phyloP scores from a whole-genome alignment of 1,139 yeast species.

The Suhomyces bribrorum region DNA sequence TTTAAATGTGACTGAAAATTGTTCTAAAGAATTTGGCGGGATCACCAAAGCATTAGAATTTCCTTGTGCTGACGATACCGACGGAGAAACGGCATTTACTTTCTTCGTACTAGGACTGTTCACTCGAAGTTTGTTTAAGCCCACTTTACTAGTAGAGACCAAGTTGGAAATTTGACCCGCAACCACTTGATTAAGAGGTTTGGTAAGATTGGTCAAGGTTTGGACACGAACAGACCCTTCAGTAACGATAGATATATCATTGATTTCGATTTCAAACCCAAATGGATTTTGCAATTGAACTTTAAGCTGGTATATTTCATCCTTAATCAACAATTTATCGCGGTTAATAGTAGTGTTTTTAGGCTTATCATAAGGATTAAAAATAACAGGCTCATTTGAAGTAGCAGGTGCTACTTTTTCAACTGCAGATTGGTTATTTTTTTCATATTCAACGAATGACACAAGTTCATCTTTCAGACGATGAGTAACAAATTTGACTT shows the following conservation, averaged over 20 bases:
- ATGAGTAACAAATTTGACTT: constrained; percentile 36
- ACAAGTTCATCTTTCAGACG: constrained; percentile 30
- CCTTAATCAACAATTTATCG: constrained; percentile 50
- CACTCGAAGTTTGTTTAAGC: constrained; percentile 3
- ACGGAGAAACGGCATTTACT: constrained; percentile 2
- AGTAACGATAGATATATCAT: constrained; percentile 49
- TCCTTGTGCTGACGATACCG: constrained; percentile 4
- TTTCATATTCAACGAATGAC: constrained; percentile 35
- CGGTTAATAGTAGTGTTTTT: constrained; percentile 18
- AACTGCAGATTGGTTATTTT: constrained; percentile 12
- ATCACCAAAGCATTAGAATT: constrained; percentile 16
- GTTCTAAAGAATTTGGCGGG: constrained; percentile 33
- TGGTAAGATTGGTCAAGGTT: constrained; percentile 23
- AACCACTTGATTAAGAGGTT: constrained; percentile 7
- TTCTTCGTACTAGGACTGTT: neutral
- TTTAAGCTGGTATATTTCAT: constrained; percentile 54
- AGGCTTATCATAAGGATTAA: constrained; percentile 37
- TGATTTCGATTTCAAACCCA: constrained; percentile 68
- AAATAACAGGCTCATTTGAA: constrained; percentile 20
- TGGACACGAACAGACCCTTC: constrained; percentile 30
- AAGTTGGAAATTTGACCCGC: neutral
- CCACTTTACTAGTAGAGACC: constrained; percentile 1
- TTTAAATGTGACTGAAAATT: constrained; percentile 37
- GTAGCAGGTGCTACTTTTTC: constrained; percentile 11
- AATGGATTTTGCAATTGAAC: constrained; percentile 78